phyloP scores from a whole-genome alignment of 2,329 filamentous ascomycete genomes.

The Fusarium vanettenii region DNA sequence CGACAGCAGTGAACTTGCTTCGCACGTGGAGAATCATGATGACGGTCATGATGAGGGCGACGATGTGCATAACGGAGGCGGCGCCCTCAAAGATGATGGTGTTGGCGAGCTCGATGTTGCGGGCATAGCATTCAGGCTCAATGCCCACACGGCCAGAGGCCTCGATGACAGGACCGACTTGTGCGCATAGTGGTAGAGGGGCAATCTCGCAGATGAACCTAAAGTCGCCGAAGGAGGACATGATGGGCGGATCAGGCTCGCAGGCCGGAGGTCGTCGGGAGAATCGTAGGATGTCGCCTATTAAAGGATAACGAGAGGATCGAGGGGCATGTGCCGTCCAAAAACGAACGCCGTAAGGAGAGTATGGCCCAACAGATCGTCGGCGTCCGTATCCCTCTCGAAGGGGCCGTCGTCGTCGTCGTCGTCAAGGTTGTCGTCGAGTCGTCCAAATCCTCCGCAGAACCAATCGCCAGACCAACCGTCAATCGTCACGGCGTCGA shows the following conservation, averaged over 20 bases:
- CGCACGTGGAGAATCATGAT: conserved; percentile 98
- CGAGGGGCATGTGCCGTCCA: background rate
- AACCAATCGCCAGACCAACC: conserved; percentile 5
- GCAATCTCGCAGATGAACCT: conserved; percentile 85
- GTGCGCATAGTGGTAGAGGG: conserved; percentile 86
- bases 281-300: background rate
- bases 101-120: conserved; percentile 95
- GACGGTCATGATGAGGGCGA: conserved; percentile 90
- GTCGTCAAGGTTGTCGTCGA: conserved; percentile 8
- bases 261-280: conserved; percentile 4
- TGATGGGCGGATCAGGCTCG: conserved; percentile 48
- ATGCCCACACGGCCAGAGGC: conserved; percentile 80
- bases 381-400: background rate
- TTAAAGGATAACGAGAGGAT: background rate
- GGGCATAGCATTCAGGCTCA: conserved; percentile 90
- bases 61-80: conserved; percentile 90
- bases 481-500: conserved; percentile 14
- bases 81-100: conserved; percentile 98
- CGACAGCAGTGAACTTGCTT: conserved; percentile 97
- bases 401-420: conserved; percentile 1
- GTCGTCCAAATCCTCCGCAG: conserved; percentile 10
- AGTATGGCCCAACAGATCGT: conserved; percentile 3
- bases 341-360: conserved; percentile 4
- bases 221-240: conserved; percentile 94
- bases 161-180: conserved; percentile 79